phyloP scores from a whole-genome alignment of 371 early-diverging fungal genomes.

The Thermomucor indicae-seudaticae region DNA sequence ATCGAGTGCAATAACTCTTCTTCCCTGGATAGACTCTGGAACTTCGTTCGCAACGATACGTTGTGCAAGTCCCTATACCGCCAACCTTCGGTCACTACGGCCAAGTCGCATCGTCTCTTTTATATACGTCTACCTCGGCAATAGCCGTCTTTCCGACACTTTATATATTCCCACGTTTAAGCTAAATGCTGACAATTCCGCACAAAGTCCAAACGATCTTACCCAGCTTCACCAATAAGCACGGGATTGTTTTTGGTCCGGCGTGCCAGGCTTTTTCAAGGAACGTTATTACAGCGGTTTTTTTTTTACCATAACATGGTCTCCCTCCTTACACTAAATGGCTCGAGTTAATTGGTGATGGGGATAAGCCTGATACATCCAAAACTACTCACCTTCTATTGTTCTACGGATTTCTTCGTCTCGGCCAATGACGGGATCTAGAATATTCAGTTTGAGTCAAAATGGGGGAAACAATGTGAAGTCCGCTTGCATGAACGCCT shows the following conservation, averaged over 20 bases:
- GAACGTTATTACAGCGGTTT: not conserved
- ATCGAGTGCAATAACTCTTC: constrained; percentile 75
- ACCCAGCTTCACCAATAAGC: constrained; percentile 79
- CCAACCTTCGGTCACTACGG: not conserved
- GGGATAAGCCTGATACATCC: not conserved
- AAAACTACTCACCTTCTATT: constrained; percentile 56
- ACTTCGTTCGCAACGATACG: constrained; percentile 79
- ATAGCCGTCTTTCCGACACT: constrained; percentile 62
- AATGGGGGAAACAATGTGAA: constrained; percentile 10
- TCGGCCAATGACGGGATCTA: constrained; percentile 74
- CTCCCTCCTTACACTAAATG: constrained; percentile 26
- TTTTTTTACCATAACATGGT: not conserved
- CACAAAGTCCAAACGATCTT: too few relatives aligned
- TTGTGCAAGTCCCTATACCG: constrained; percentile 68
- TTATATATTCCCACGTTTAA: not conserved
- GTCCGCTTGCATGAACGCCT: constrained; percentile 23
- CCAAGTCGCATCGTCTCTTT: not conserved
- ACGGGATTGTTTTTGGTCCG: constrained; percentile 92
- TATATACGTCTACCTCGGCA: constrained; percentile 29
- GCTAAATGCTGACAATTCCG: not conserved
- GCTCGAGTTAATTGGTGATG: not conserved
- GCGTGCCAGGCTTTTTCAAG: constrained; percentile 46
- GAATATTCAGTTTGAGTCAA: not conserved
- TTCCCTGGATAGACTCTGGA: constrained; percentile 70
- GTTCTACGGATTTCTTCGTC: constrained; percentile 82